phyloP scores from a whole-genome alignment of 2,329 filamentous ascomycete species.

The Penicillium thymicola region DNA sequence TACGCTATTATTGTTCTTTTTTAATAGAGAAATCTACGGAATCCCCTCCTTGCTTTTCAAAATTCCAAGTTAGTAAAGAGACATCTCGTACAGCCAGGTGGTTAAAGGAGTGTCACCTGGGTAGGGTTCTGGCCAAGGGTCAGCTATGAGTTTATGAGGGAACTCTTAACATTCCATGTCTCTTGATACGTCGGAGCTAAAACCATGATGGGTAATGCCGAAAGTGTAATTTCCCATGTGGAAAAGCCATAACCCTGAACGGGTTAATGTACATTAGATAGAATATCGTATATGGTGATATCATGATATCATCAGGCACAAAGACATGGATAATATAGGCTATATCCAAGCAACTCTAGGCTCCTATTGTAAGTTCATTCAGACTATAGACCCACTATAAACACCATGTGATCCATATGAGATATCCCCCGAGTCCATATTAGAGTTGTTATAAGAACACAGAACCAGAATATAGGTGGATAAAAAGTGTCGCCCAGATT shows the following conservation, averaged over 20 bases:
- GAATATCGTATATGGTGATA: background rate
- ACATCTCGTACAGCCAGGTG: background rate
- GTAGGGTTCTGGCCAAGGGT: background rate
- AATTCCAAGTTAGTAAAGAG: background rate
- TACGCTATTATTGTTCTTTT: too few species aligned
- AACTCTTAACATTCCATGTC: background rate
- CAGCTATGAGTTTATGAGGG: background rate
- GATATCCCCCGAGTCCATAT: background rate
- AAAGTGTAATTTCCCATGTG: background rate
- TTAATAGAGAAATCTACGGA: background rate
- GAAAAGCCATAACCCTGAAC: background rate
- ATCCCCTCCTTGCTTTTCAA: background rate
- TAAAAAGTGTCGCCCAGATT: background rate
- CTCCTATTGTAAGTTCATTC: background rate
- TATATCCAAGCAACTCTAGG: background rate
- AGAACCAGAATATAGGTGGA: background rate
- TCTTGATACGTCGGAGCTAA: background rate
- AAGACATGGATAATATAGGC: background rate
- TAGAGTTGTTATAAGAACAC: background rate
- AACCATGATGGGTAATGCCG: background rate
- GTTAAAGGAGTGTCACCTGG: background rate
- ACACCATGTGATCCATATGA: background rate
- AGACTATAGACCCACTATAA: background rate
- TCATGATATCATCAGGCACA: constrained; percentile 1
- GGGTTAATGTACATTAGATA: background rate